A percentile compares a stretch with the other conserved stretches of the same genome.
phyloP scores from a whole-genome alignment of 2,329 filamentous ascomycete genomes.

The Metarhizium sp. region DNA sequence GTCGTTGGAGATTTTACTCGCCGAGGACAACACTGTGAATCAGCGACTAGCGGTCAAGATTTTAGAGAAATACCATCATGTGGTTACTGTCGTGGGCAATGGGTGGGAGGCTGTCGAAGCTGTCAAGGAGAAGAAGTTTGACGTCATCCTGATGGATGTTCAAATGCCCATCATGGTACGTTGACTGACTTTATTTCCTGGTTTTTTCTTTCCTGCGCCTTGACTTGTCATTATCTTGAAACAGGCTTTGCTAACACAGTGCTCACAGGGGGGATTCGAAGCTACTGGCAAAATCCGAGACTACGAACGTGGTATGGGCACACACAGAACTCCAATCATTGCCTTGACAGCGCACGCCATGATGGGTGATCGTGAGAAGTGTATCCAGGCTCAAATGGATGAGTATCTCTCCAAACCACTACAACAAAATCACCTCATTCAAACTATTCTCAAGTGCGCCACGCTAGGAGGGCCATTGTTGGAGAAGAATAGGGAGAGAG shows the following conservation, averaged over 20 bases:
- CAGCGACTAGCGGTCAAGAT: conserved; percentile 95
- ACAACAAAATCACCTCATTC: conserved; percentile 94
- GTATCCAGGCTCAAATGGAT: conserved; percentile 98
- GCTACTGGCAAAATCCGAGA: conserved; percentile 94
- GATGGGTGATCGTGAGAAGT: conserved; percentile 96
- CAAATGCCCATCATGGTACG: conserved; percentile 97
- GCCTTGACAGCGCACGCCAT: conserved; percentile 96
- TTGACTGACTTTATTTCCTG: not conserved
- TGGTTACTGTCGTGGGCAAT: conserved; percentile 88
- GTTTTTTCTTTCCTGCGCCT: not conserved
- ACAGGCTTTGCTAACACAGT: conserved; percentile 24
- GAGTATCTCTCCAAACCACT: conserved; percentile 96
- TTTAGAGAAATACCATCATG: conserved; percentile 90
- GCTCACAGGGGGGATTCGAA: conserved; percentile 75
- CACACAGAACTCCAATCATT: conserved; percentile 86
- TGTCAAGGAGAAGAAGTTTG: conserved; percentile 87
- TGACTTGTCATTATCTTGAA: not conserved
- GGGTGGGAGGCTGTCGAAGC: conserved; percentile 86
- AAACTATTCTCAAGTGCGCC: conserved; percentile 94
- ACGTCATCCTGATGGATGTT: conserved; percentile 97
- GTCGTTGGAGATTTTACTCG: conserved; percentile 89
- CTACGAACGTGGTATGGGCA: conserved; percentile 74
- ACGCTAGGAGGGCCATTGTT: conserved; percentile 78
- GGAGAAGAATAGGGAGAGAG: conserved; percentile 62
- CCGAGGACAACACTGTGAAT: conserved; percentile 96